Conservation (phyloP, 2,329 filamentous ascomycete species). For the Cordyceps javanica region DNA sequence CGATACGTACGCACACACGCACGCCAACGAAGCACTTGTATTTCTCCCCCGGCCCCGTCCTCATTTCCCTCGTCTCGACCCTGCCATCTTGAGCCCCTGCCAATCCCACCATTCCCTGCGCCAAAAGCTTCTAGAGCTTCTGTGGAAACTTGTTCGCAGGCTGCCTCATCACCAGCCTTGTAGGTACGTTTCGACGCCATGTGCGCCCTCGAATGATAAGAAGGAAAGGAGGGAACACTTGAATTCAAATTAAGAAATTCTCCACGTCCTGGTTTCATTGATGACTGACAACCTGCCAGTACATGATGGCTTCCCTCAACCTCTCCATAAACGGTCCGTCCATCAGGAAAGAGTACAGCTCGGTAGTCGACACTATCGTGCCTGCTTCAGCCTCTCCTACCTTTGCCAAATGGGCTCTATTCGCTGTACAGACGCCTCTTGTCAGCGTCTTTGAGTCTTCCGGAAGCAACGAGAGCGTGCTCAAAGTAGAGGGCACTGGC, state of each 20-base stretch:
- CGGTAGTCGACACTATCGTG: constrained; percentile 47
- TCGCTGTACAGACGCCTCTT: constrained; percentile 86
- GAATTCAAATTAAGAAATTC: background rate
- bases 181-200: constrained; percentile 2
- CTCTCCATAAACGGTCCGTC: constrained; percentile 72
- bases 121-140: constrained; percentile 11
- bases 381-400: constrained; percentile 63
- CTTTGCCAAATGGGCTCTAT: constrained; percentile 88
- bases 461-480: constrained; percentile 80
- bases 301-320: constrained; percentile 70
- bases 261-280: background rate
- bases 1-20: background rate
- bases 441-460: constrained; percentile 88
- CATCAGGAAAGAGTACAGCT: constrained; percentile 74
- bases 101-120: background rate
- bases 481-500: constrained; percentile 91
- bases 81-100: background rate
- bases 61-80: background rate
- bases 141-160: constrained; percentile 6
- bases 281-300: constrained; percentile 13
- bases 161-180: constrained; percentile 9
- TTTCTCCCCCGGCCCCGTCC: background rate
- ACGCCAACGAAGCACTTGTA: background rate
- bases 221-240: background rate
- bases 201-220: too few species aligned